Base-by-base conservation (phyloP, 352 stramenopile species). In the Phytophthora podocarpi region DNA sequence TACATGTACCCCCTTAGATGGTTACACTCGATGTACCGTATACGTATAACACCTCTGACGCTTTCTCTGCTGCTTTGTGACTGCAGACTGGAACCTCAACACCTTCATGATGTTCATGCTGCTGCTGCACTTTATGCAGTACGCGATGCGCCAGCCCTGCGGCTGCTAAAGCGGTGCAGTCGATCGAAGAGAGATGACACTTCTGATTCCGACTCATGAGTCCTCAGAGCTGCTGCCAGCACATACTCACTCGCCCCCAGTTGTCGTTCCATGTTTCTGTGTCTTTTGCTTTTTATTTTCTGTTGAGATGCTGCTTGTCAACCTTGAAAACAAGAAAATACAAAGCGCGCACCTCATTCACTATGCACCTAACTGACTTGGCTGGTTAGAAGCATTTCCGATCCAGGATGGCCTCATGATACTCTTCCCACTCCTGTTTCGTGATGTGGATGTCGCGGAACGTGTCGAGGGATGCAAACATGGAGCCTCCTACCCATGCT, bases 371-470 rank as follows among this genome's bases (percentile, higher is more conserved):
- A n/a, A n/a, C n/a, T n/a, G n/a, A n/a, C n/a, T 11, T 36, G 15
- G 3, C 31, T 36, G 6, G 6, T 52, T 54, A 95, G 64, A 93
- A 93, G 59, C 83, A 92, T 53, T 96, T 96, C 13, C 81, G 78
- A 57, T 92, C 79, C 43, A 96, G 61, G 37, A 96, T 95, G 28
- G 78, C 71, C 48, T 93, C 83, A 51, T 95, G 85, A 60, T 95
- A 90, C 60, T 97, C 89, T 72, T 97, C 87, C 87, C 86, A 97
- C 57, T 97, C 89, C 46, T 93, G 83, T 23, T 91, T 90, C 12
- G 81, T 93, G 69, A 97, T 93, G 59, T 93, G 80, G 42, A 96
- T 89, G 34, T 96, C 80, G 5, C 78, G 85, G 57, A 97, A 97
- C 18, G 91, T 97, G 15, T 88, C 55, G 6, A 97, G 67, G 12